Evolutionary conservation across 2,329 filamentous ascomycete species (phyloP), one percentile per base, ranked within the genome.

Genomic region (Pezicula radicicola): DNA sequence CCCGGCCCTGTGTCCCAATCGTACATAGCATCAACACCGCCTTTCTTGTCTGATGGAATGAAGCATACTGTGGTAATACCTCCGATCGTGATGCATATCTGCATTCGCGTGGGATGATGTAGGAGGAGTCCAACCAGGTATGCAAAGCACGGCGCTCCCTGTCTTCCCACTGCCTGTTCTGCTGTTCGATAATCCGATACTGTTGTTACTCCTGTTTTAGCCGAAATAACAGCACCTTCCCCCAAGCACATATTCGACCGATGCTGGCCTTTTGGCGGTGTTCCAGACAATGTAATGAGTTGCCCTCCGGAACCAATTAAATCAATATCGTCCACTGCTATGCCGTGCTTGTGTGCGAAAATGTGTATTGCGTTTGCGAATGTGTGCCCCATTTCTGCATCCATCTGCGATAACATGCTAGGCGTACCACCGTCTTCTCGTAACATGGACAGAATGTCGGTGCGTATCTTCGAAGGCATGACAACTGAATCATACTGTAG

Each of bases 1-100:
- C 65, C 65, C 40, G 65, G 65, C 3, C 65, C 65, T 6, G 63
- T 63, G 45, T 67, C 65, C 65, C 65, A 67, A 45, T 67, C 63
- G 30, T 66, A 66, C 62, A 67, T 66, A 10, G 63, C 63, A 36
- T 66, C 64, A 25, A 67, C 60, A 7, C 65, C 65, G 10, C 63
- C 63, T 39, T 62, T 55, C n/a, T 60, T 60, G 27, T 66, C 64
- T 4, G 63, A 43, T 9, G 65, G 65, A 8, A 67, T 60, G 46
- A 67, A 66, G 48, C 58, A 63, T 3, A 65, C 59, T 2, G 62
- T 65, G 10, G 63, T 63, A 27, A 65, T 65, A 1, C 61, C 64
- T 6, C 63, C 63, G 28, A 67, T 66, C 3, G 60, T 64, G 13
- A 66, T 59, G 42, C 65, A 66, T 43, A 66, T 63, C 40, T 66